These are phyloP conservation scores for Lactarius sanguifluus DNA, from an alignment of 768 basidiomycete species.

Conservation along the genomic window DNA sequence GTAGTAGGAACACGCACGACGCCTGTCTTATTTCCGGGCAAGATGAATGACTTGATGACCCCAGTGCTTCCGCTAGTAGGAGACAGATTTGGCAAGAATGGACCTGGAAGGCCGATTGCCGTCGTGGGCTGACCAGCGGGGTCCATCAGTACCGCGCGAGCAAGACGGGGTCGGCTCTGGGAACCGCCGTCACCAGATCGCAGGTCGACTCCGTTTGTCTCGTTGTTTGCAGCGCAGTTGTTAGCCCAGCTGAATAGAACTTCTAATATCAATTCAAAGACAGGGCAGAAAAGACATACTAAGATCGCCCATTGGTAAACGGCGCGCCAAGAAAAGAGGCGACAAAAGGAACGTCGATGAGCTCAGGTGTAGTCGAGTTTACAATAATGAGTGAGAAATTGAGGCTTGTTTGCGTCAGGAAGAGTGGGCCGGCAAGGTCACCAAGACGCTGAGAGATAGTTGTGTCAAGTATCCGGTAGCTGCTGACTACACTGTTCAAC, in stretches of 20 bases:
- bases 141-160: slow-evolving; percentile 19
- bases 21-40: slow-evolving; percentile 57
- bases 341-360: slow-evolving; percentile 52
- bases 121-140: slow-evolving; percentile 27
- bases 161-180: slow-evolving; percentile 34
- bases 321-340: slow-evolving; percentile 46
- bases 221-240: slow-evolving; percentile 54
- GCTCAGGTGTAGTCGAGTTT: slow-evolving; percentile 49
- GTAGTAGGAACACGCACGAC: slow-evolving; percentile 43
- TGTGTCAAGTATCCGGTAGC: slow-evolving; percentile 46
- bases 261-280: neutral
- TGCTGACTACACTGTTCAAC: slow-evolving; percentile 61
- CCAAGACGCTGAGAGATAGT: slow-evolving; percentile 59
- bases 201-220: slow-evolving; percentile 55
- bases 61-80: slow-evolving; percentile 48
- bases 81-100: slow-evolving; percentile 49
- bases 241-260: slow-evolving; percentile 47
- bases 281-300: slow-evolving; percentile 39
- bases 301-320: slow-evolving; percentile 54
- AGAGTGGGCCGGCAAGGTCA: slow-evolving; percentile 52
- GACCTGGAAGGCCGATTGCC: slow-evolving; percentile 48
- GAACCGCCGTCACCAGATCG: slow-evolving; percentile 25
- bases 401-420: slow-evolving; percentile 47
- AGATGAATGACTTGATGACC: slow-evolving; percentile 55
- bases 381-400: slow-evolving; percentile 49